A percentile compares a stretch with the other conserved stretches of the same genome.
Conservation (phyloP, 306 rosid genomes). For the Hippophae tibetana region DNA sequence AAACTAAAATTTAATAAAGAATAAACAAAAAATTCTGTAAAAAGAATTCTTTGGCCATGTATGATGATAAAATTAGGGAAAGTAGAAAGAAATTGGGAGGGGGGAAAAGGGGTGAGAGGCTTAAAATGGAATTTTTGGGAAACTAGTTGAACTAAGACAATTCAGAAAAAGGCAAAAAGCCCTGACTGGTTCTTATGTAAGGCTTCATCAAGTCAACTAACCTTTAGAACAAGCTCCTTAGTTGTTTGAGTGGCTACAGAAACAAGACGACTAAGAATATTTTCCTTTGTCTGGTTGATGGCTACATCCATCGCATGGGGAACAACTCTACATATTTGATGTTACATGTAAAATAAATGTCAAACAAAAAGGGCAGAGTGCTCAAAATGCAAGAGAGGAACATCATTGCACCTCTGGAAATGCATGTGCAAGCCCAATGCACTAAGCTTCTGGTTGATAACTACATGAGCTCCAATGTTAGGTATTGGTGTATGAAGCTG, state of each 20-base stretch:
- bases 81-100: no score
- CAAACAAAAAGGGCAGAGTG: conserved; percentile 3
- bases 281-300: conserved; percentile 73
- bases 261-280: conserved; percentile 93
- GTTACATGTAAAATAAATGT: conserved; percentile 13
- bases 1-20: conserved; percentile 13
- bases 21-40: not conserved
- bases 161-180: not conserved
- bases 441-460: conserved; percentile 78
- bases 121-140: no score
- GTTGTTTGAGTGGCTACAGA: conserved; percentile 98
- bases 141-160: not conserved
- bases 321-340: conserved; percentile 42
- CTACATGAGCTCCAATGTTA: conserved; percentile 67
- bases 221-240: conserved; percentile 97
- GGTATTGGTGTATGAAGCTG: conserved; percentile 72
- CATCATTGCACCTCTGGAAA: conserved; percentile 59
- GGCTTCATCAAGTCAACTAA: conserved; percentile 17
- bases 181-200: not conserved
- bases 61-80: not conserved
- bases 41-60: not conserved
- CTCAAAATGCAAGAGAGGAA: conserved; percentile 10
- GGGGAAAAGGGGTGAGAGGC: no score
- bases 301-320: conserved; percentile 97
- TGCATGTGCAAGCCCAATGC: conserved; percentile 63